A percentile compares a stretch with the other conserved stretches of the same genome.
Conservation (phyloP, 768 basidiomycete species). For the Saitozyma podzolica region DNA sequence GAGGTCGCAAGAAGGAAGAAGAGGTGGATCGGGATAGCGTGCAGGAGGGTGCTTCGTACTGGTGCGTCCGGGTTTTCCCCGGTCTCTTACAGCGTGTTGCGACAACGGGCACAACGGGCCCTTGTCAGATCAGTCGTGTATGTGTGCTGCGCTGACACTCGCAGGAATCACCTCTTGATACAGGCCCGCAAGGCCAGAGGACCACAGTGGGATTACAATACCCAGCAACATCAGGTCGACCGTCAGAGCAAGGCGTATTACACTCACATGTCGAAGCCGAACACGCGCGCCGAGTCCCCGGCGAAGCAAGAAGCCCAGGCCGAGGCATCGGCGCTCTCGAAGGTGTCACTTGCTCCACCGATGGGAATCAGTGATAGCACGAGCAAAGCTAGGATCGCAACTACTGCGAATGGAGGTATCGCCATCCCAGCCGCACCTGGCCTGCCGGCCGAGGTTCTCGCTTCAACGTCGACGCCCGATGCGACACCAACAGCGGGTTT, state of each 20-base stretch:
- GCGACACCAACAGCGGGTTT: neutral
- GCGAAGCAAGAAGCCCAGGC: neutral
- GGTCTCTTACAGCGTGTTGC: no score
- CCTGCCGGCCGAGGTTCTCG: neutral
- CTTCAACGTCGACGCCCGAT: conserved; percentile 2
- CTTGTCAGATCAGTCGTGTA: neutral
- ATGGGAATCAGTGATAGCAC: neutral
- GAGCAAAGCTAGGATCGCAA: neutral
- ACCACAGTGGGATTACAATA: conserved; percentile 52
- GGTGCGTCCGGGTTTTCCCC: conserved; percentile 25
- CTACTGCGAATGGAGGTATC: neutral
- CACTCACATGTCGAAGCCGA: conserved; percentile 22
- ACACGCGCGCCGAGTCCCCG: neutral
- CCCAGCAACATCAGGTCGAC: conserved; percentile 42
- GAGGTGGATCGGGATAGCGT: conserved; percentile 34
- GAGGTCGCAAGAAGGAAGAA: conserved; percentile 18
- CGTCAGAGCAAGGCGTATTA: conserved; percentile 30
- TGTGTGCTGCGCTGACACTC: neutral
- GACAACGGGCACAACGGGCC: neutral
- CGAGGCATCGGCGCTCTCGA: neutral
- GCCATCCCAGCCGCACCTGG: neutral
- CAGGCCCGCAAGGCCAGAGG: conserved; percentile 46
- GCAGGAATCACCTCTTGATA: conserved; percentile 50
- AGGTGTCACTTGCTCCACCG: neutral
- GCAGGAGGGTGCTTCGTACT: conserved; percentile 39